Base-by-base conservation (phyloP, 2,329 filamentous ascomycete genomes). In the Ophiostoma sp. region DNA sequence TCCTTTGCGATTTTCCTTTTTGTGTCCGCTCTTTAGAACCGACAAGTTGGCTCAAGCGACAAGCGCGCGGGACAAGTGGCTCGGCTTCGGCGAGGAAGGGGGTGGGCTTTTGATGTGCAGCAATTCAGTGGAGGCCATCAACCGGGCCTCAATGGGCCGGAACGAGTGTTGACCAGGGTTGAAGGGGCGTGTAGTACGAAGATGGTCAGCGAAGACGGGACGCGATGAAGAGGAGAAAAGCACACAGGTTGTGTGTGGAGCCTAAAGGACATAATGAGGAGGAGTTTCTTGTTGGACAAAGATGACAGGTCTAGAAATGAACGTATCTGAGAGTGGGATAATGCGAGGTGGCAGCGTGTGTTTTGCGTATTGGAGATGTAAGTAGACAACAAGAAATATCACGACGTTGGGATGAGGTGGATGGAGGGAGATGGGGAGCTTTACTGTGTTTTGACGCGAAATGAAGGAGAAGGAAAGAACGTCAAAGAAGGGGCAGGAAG, bases 41-140 rank as follows among this genome's bases (percentile, higher is more conserved):
- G 31, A 17, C 45, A n/a, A 66, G 31, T 45, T 55, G 59, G 45
- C 45, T 52, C 72, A 70, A 69, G 72, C 68, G 48, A 73, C 72
- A 73, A 71, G 72, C 72, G 68, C 72, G 72, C 45, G 72, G 68
- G 61, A 71, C 68, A 66, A 55, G 59, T 63, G 66, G 57, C 22
- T 33, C 45, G 50, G 52, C 31, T 55, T 73, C 52, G 52, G 52
- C 52, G 39, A 73, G 12, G 36, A 42, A 42, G 66, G 59, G 66
- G 71, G 52, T 42, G 63, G n/a, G 61, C 59, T 12, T 39, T 8
- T 22, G 33, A 39, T 63, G 59, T 28, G 28, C 17, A 63, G 33
- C 36, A 25, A 19, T 2, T 48, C 61, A 45, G 36, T 42, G 36
- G 61, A 66, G 33, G n/a, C 17, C 36, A 36, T 64, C 11, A 42